Base-by-base conservation (phyloP, 306 rosid genomes). In the Mimosa bimucronata region DNA sequence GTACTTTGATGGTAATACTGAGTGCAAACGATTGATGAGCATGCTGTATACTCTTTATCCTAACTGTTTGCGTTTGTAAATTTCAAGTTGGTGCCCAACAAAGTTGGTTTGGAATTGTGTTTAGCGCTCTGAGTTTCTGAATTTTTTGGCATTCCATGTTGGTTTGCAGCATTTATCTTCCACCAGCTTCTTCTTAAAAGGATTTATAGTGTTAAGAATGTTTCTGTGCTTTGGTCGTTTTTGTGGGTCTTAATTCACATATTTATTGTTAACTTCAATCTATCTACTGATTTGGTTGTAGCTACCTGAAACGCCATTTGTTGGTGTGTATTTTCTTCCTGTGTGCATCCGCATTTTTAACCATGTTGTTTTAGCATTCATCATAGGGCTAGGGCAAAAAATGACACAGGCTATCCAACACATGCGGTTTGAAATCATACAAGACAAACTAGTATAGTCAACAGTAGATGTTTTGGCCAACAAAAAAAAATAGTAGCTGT, bases 41-140 rank as follows among this genome's bases (percentile, higher is more conserved):
- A 78, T 70, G 76, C 21, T 28, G 34, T 80, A 37, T 62, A 9
- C 46, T n/a, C 46, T 41, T 64, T 75, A 65, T 69, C 18, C 57
- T 31, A 48, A 80, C 14, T 13, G 80, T 68, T 46, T 48, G 53
- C 50, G 9, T 13, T 11, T 61, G 37, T 6, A 61, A 4, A 28
- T 28, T 55, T 55, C 62, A 55, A n/a, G 77, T 67, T 55, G 66
- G 66, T 60, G 71, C 61, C 48, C 30, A 4, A 30, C 7, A 64
- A 57, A 57, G 66, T 13, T 57, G 62, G 38, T 66, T 21, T 23
- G 28, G 80, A 34, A 57, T 58, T 60, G 16, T 52, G 58, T 31
- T 73, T n/a, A 31, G 65, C 31, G n/a, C 73, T 57, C 52, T 48
- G 44, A 73, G 48, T 52, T 53, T 55, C 48, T 19, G 18, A 31